phyloP scores from a whole-genome alignment of 371 early-diverging fungal species.

The Syncephalastrum racemosum region DNA sequence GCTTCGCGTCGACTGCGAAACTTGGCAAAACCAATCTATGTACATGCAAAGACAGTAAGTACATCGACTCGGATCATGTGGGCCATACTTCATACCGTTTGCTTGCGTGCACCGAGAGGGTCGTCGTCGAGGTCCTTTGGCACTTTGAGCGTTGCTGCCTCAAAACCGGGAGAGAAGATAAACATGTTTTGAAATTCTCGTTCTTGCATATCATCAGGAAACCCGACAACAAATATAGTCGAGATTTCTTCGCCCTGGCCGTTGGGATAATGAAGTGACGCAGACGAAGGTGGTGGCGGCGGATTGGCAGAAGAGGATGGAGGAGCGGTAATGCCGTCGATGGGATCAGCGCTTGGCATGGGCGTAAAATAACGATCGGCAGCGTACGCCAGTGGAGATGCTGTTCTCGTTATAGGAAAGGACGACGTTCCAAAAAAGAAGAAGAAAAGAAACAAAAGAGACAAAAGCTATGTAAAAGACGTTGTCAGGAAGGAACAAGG shows the following conservation, averaged over 20 bases:
- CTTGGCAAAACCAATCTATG: conserved; percentile 89
- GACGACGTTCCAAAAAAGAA: too few relatives aligned
- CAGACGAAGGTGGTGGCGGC: background rate
- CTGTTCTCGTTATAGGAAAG: too few relatives aligned
- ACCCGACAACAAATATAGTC: conserved; percentile 95
- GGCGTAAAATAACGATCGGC: too few relatives aligned
- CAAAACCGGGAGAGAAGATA: conserved; percentile 89
- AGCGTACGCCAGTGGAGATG: too few relatives aligned
- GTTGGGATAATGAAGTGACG: background rate
- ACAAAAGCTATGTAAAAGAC: too few relatives aligned
- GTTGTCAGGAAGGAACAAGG: too few relatives aligned
- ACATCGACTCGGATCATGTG: too few relatives aligned
- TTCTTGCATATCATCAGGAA: conserved; percentile 94
- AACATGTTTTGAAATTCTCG: conserved; percentile 97
- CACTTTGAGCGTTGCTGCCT: conserved; percentile 87
- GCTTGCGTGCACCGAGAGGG: conserved; percentile 16
- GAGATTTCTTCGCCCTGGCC: conserved; percentile 61
- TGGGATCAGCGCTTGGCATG: too few relatives aligned
- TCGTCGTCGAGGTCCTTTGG: conserved; percentile 62
- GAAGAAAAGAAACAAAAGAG: too few relatives aligned
- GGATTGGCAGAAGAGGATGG: background rate
- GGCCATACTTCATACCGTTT: conserved; percentile 6
- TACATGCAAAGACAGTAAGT: background rate
- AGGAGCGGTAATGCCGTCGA: background rate
- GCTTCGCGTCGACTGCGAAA: conserved; percentile 84